Conservation (phyloP, 1,139 yeast species). For the Yamadazyma buinensis region DNA sequence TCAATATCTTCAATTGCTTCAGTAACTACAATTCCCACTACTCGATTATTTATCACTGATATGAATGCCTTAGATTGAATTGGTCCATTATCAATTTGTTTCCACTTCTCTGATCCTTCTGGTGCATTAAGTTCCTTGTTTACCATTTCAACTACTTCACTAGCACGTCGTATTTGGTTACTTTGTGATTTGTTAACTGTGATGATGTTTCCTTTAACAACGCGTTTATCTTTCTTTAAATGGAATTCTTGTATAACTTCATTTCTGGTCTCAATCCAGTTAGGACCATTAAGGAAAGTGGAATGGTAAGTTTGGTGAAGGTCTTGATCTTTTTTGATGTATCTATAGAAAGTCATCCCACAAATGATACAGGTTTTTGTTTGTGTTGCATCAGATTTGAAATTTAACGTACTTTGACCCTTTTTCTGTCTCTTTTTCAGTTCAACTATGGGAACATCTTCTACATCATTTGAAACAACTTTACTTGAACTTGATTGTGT, state of each 20-base stretch:
- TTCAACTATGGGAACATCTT: no score
- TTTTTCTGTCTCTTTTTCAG: no score
- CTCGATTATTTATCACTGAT: conserved; percentile 32
- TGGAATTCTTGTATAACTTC: background rate
- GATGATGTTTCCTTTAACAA: conserved; percentile 11
- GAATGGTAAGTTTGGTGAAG: conserved; percentile 49
- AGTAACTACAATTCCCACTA: conserved; percentile 53
- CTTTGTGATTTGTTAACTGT: conserved; percentile 16
- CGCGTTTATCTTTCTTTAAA: background rate
- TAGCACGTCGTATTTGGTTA: conserved; percentile 21
- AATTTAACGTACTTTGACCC: conserved; percentile 4
- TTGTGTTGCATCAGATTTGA: conserved; percentile 5
- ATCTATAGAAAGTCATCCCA: conserved; percentile 55
- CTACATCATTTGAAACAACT: background rate
- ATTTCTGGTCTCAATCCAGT: conserved; percentile 23
- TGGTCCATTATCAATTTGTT: conserved; percentile 9
- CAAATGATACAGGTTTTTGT: conserved; percentile 48
- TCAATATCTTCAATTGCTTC: conserved; percentile 25
- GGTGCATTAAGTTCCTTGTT: conserved; percentile 61
- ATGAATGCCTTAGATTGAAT: conserved; percentile 47
- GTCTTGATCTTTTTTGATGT: conserved; percentile 40
- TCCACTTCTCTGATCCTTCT: conserved; percentile 49
- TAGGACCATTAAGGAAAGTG: conserved; percentile 44
- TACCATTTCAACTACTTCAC: conserved; percentile 42
- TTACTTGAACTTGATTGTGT: no score